Conservation (phyloP, 345 rosid species). For the Hibiscus mutabilis region DNA sequence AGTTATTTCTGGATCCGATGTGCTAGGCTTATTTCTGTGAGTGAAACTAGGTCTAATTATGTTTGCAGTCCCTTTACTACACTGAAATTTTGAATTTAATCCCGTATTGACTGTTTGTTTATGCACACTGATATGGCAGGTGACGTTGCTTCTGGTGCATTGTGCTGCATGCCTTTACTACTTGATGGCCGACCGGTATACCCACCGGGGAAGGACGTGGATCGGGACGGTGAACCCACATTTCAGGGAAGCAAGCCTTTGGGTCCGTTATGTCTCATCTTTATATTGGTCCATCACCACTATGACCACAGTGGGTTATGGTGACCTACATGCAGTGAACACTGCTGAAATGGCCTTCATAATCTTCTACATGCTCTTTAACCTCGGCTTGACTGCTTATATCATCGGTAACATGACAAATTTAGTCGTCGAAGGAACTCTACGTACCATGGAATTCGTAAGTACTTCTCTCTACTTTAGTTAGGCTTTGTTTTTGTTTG, state of each 20-base stretch:
- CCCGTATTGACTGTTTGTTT: neutral
- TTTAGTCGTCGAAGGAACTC: conserved; percentile 88
- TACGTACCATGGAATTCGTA: conserved; percentile 96
- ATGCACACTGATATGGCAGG: conserved; percentile 28
- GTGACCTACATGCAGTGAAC: conserved; percentile 90
- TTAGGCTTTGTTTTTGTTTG: too few species aligned
- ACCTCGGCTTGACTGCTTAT: conserved; percentile 85
- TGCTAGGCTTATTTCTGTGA: conserved; percentile 54
- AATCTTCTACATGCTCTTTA: conserved; percentile 81
- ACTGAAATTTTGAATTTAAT: neutral
- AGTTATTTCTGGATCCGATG: conserved; percentile 80
- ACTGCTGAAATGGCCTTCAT: conserved; percentile 73
- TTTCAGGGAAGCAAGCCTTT: conserved; percentile 58
- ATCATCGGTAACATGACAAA: conserved; percentile 95
- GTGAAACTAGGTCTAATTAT: conserved; percentile 14
- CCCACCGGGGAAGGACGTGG: conserved; percentile 77
- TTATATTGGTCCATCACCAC: conserved; percentile 93
- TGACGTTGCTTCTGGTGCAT: conserved; percentile 71
- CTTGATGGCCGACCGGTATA: conserved; percentile 73
- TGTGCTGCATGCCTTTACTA: conserved; percentile 83
- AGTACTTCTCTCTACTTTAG: conserved; percentile 14
- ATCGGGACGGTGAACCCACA: conserved; percentile 55
- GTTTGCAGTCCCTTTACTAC: neutral
- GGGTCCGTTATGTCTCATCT: conserved; percentile 68
- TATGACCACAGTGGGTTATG: conserved; percentile 96